These are phyloP conservation scores for Coniochaeta sp. DNA, from an alignment of 2,329 filamentous ascomycete genomes.

Conservation along the genomic window DNA sequence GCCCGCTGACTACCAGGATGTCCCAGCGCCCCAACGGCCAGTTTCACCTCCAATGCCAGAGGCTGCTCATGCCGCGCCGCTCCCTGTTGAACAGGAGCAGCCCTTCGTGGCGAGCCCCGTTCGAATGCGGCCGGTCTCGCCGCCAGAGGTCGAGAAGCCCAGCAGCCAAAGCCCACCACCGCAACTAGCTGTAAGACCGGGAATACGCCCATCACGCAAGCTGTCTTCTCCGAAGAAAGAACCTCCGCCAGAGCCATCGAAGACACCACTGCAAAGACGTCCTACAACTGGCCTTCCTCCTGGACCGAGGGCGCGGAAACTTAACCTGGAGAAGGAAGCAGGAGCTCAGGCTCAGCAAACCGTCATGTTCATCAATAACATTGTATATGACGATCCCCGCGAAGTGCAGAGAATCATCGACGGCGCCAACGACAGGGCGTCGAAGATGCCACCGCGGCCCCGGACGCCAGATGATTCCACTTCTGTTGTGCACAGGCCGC, in stretches of 20 bases:
- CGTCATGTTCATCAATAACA: constrained; percentile 49
- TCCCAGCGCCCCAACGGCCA: background rate
- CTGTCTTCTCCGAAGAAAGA: constrained; percentile 19
- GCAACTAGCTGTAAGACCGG: background rate
- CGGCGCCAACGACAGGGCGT: constrained; percentile 27
- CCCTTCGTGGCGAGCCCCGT: background rate
- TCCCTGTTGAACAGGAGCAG: background rate
- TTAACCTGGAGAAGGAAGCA: constrained; percentile 21
- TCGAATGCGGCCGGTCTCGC: background rate
- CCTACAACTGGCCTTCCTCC: constrained; percentile 38
- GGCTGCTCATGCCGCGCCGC: background rate
- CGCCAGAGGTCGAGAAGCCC: background rate
- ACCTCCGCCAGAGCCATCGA: constrained; percentile 22
- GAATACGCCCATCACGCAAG: constrained; percentile 24
- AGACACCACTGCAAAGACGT: constrained; percentile 34
- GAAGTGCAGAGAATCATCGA: constrained; percentile 42
- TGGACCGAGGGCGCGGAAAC: constrained; percentile 34
- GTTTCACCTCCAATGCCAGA: background rate
- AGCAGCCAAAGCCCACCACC: background rate
- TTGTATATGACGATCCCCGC: constrained; percentile 45
- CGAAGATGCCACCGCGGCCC: constrained; percentile 12
- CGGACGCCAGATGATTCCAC: constrained; percentile 12
- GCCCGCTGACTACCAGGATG: constrained; percentile 11
- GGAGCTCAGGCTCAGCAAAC: constrained; percentile 31
- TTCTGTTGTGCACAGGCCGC: constrained; percentile 46